Conservation (phyloP, 768 basidiomycete genomes). For the Kwoniella pini region DNA sequence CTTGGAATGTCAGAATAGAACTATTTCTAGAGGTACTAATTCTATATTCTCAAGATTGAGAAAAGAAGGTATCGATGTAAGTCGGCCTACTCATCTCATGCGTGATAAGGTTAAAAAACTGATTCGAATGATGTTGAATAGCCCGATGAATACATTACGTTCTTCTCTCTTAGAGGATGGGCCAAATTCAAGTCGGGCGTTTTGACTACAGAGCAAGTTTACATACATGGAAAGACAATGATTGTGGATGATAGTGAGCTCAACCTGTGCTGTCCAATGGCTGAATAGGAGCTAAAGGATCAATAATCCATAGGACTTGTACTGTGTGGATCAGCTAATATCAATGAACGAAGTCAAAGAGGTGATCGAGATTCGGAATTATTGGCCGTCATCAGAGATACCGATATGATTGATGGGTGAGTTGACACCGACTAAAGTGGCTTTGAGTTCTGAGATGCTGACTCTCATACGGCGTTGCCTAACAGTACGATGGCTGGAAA, state of each 20-base stretch:
- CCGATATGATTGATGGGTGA: constrained; percentile 91
- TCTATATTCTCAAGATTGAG: constrained; percentile 85
- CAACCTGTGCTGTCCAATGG: not conserved
- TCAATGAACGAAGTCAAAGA: constrained; percentile 93
- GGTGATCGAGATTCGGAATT: constrained; percentile 97
- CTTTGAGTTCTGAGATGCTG: no score
- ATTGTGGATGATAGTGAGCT: constrained; percentile 83
- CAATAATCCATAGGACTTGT: constrained; percentile 35
- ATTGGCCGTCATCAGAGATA: constrained; percentile 88
- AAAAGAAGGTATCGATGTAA: constrained; percentile 83
- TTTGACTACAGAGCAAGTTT: constrained; percentile 89
- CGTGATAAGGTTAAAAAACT: no score
- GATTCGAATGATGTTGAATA: no score
- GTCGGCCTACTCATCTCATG: constrained; percentile 48
- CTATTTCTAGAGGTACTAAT: constrained; percentile 81
- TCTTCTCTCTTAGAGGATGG: constrained; percentile 93
- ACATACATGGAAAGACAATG: constrained; percentile 81
- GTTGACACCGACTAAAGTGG: constrained; percentile 34
- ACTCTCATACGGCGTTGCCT: not conserved
- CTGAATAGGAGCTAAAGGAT: not conserved
- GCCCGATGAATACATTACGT: constrained; percentile 88
- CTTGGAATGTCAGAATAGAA: constrained; percentile 88
- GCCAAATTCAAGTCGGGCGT: constrained; percentile 79
- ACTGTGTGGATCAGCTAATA: constrained; percentile 72
- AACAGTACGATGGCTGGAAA: constrained; percentile 85